phyloP scores from a whole-genome alignment of 768 basidiomycete species.

The Floccularia luteovirens region DNA sequence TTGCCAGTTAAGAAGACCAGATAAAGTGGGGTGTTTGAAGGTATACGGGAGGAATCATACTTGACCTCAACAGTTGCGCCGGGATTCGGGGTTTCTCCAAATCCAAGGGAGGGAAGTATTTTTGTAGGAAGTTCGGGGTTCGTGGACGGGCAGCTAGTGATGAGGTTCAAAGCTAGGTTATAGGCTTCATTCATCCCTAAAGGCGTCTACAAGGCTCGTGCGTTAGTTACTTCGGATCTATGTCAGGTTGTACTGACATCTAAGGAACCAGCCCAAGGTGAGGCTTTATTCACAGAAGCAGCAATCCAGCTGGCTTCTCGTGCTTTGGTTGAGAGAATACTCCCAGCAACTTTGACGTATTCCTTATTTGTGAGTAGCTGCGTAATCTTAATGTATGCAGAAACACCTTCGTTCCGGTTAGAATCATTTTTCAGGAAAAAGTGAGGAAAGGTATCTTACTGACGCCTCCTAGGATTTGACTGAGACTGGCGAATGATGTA shows the following conservation, averaged over 20 bases:
- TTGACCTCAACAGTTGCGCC: constrained; percentile 12
- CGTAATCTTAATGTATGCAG: constrained; percentile 52
- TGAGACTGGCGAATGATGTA: constrained; percentile 39
- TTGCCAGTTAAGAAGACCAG: constrained; percentile 39
- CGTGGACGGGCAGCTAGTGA: constrained; percentile 42
- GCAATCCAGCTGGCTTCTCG: constrained; percentile 52
- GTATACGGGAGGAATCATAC: constrained; percentile 2
- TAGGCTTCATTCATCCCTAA: constrained; percentile 17
- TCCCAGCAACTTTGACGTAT: constrained; percentile 46
- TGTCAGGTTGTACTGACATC: constrained; percentile 44
- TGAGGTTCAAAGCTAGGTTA: constrained; percentile 37
- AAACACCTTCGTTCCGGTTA: constrained; percentile 14
- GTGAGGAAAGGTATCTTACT: constrained; percentile 15
- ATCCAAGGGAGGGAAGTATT: constrained; percentile 41
- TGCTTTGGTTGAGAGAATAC: constrained; percentile 52
- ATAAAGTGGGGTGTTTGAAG: constrained; percentile 17
- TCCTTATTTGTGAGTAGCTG: constrained; percentile 34
- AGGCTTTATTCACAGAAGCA: constrained; percentile 31
- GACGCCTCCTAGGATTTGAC: constrained; percentile 49
- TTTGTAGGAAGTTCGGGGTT: constrained; percentile 46
- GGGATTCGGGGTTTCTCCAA: constrained; percentile 18
- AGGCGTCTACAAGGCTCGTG: constrained; percentile 38
- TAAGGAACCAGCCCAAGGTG: constrained; percentile 53
- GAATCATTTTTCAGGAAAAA: background rate
- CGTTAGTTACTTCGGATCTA: constrained; percentile 43